Base-by-base conservation (phyloP, 305 asterid species). In the Ajuga reptans region DNA sequence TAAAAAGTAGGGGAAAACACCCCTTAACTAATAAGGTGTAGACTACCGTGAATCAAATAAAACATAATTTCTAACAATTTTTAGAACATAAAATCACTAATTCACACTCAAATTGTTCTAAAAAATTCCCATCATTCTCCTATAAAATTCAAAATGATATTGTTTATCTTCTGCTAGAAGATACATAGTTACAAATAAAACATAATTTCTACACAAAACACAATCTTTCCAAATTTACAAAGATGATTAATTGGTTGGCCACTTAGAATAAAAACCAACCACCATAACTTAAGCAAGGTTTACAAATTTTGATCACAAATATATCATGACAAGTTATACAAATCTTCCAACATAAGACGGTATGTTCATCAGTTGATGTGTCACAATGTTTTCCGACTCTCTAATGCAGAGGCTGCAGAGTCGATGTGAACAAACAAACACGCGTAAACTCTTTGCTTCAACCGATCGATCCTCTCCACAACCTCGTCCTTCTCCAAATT, bases 331-430 rank as follows among this genome's bases (percentile, higher is more conserved):
- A 68, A 76, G 15, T 79, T 57, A 71, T 21, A 4, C 53, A 77
- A 56, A 63, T 54, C 54, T 56, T 64, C 58, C 50, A 62, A 29
- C 15, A 9, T 31, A 70, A n/a, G 43, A 71, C 39, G 41, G 5
- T 45, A 14, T 21, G 27, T 2, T 6, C 4, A 52, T 36, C 39
- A 46, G 11, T 36, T 8, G 8, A 18, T 42, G 11, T 49, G 57
- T 76, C 78, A 68, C 39, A 70, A 31, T 31, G 67, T 24, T 68
- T 82, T 84, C 75, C 87, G 73, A 66, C 71, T 76, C 58, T 82
- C 87, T 84, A 91, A 74, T 73, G 97, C 95, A 75, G 82, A 75
- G 27, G 98, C 92, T 15, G 95, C 97, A 41, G 90, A 86, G 73
- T 88, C 96, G 56, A 87, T 82, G 31, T 88, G 91, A 75, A 80